These are phyloP conservation scores for Lyophyllum shimeji DNA, from an alignment of 768 basidiomycete species.

Conservation along the genomic window DNA sequence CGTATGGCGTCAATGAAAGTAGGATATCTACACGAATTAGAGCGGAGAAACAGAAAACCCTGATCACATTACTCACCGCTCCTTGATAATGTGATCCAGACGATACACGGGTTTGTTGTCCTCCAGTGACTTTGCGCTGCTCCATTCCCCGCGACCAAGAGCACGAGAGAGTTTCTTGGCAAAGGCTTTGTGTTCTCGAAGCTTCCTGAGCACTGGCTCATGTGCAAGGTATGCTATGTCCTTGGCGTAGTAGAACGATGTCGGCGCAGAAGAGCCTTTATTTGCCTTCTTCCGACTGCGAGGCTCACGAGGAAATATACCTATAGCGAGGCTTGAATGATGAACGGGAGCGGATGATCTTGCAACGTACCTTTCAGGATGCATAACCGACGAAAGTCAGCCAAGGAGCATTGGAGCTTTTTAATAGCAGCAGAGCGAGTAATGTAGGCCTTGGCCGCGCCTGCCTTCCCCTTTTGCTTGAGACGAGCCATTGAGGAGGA, in stretches of 20 bases:
- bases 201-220: constrained; percentile 90
- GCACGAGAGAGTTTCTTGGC: constrained; percentile 95
- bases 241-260: constrained; percentile 97
- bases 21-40: constrained; percentile 68
- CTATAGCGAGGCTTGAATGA: constrained; percentile 40
- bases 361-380: constrained; percentile 84
- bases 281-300: constrained; percentile 90
- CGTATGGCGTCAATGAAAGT: constrained; percentile 94
- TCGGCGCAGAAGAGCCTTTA: constrained; percentile 95
- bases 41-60: neutral
- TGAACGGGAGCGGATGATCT: neutral
- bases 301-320: constrained; percentile 97
- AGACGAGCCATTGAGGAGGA: constrained; percentile 64
- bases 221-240: constrained; percentile 97
- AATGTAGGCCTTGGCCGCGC: constrained; percentile 88
- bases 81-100: constrained; percentile 96
- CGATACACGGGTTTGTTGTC: constrained; percentile 90
- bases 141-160: constrained; percentile 94
- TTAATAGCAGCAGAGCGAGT: constrained; percentile 91
- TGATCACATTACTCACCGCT: constrained; percentile 60
- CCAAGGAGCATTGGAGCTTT: constrained; percentile 94
- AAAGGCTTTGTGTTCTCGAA: constrained; percentile 97
- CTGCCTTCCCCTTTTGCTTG: constrained; percentile 83
- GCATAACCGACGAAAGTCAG: constrained; percentile 94
- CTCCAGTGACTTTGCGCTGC: constrained; percentile 88